Evolutionary conservation across 352 stramenopile species (phyloP), one percentile per base, ranked within the genome.

Genomic region (Halophytophthora polymorphica): DNA sequence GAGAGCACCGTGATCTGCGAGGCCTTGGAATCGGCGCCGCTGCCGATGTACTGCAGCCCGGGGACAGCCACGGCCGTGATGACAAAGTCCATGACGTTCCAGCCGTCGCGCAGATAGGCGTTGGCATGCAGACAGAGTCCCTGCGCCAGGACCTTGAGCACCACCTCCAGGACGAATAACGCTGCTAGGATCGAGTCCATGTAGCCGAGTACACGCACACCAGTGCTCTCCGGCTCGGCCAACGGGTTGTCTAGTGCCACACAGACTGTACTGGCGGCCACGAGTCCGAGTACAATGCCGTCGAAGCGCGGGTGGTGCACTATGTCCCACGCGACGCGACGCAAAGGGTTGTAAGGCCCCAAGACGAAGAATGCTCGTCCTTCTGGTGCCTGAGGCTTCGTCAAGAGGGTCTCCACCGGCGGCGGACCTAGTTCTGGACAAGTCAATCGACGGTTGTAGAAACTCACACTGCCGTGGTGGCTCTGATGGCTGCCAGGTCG

Each of bases 1-100:
- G 68, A 63, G 21, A 92, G 53, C 21, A 71, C 56, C 28, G 74
- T 81, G 25, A 63, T 52, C 12, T 53, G 34, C 37, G 53, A 37
- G 6, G 52, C 11, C 11, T 38, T 2, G 6, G 11, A 14, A 3
- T 14, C 53, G 14, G 4, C 42, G 14, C 8, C 21, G 4, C 45
- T 61, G 10, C 29, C 43, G 21, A 53, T 52, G 4, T 50, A 58
- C 18, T 62, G 46, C 14, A 81, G 48, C 0, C 68, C 51, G 0
- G 66, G 58, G 6, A 69, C 48, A 6, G 75, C 35, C 19, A 90
- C 46, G 4, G 73, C 56, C 1, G 91, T 75, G 53, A 96, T 91
- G 11, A 86, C 54, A 46, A 88, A 87, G 48, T 96, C 86, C 58
- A 96, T 73, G 1, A 91, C 43, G 50, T 95, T 94, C 88, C 88